Conservation (phyloP, 106 monocot genomes). For the Dendrobium chrysotoxum region DNA sequence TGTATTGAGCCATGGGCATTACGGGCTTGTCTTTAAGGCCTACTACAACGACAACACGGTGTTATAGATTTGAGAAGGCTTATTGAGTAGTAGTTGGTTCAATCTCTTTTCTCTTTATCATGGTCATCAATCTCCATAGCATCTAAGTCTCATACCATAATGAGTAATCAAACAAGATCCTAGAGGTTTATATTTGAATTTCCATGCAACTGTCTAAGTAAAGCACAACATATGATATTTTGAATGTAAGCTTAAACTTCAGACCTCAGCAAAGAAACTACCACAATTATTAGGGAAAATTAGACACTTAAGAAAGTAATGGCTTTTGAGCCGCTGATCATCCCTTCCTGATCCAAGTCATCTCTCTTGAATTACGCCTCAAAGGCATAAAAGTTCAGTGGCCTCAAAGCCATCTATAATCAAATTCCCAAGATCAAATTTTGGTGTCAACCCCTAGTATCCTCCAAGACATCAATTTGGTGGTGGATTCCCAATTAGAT, state of each 20-base stretch:
- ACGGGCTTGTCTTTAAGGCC: too few species aligned
- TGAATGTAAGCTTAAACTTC: too few species aligned
- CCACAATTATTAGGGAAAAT: slow-evolving; percentile 35
- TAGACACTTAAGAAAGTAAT: slow-evolving; percentile 82
- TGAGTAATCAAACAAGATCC: not conserved
- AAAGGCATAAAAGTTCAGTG: slow-evolving; percentile 38
- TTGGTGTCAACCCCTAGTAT: not conserved
- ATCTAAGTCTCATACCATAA: not conserved
- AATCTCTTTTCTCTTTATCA: too few species aligned
- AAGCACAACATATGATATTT: too few species aligned
- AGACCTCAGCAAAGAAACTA: too few species aligned
- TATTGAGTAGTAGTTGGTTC: too few species aligned
- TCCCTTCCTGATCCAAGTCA: slow-evolving; percentile 87
- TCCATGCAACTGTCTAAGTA: not conserved
- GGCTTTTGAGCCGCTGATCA: slow-evolving; percentile 90
- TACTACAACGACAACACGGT: too few species aligned
- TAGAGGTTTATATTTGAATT: not conserved
- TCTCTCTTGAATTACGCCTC: slow-evolving; percentile 75
- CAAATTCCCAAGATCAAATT: not conserved
- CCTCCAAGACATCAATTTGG: not conserved
- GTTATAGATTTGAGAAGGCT: too few species aligned
- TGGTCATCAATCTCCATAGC: too few species aligned
- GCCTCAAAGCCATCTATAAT: not conserved
- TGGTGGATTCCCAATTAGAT: slow-evolving; percentile 8
- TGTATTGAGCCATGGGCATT: too few species aligned